phyloP scores from a whole-genome alignment of 495 filamentous ascomycete species.

The Parathielavia hyrcaniae region DNA sequence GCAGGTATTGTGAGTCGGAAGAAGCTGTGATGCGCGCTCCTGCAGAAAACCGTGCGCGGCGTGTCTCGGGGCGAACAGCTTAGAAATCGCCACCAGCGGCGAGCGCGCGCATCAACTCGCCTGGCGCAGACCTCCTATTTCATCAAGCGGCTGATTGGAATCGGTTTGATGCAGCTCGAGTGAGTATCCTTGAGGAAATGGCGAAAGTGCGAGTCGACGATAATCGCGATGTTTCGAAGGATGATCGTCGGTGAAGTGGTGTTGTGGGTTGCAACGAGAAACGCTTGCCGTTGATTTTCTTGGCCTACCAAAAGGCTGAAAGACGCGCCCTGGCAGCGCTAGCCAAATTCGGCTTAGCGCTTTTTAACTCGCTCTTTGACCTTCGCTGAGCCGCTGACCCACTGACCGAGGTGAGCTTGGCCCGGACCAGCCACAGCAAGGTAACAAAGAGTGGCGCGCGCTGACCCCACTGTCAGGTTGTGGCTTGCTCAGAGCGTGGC shows the following conservation, averaged over 20 bases:
- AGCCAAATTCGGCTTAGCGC: constrained; percentile 13
- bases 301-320: constrained; percentile 23
- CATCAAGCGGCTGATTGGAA: constrained; percentile 14
- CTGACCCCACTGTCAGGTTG: too few species aligned
- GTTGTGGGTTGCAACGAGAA: constrained; percentile 11
- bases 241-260: constrained; percentile 11
- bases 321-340: constrained; percentile 22
- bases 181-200: constrained; percentile 9
- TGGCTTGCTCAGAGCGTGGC: too few species aligned
- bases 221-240: constrained; percentile 2
- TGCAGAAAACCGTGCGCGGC: background rate
- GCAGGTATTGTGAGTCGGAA: too few species aligned
- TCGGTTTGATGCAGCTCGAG: background rate
- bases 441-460: too few species aligned
- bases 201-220: constrained; percentile 8
- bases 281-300: constrained; percentile 21
- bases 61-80: constrained; percentile 9
- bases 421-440: background rate
- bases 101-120: constrained; percentile 29
- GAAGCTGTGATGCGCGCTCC: too few species aligned
- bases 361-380: background rate
- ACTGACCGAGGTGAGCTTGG: constrained; percentile 12
- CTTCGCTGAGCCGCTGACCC: too few species aligned
- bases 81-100: constrained; percentile 29
- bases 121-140: constrained; percentile 17